phyloP scores from a whole-genome alignment of 163 green algal species.

The Prototheca wickerhamii region DNA sequence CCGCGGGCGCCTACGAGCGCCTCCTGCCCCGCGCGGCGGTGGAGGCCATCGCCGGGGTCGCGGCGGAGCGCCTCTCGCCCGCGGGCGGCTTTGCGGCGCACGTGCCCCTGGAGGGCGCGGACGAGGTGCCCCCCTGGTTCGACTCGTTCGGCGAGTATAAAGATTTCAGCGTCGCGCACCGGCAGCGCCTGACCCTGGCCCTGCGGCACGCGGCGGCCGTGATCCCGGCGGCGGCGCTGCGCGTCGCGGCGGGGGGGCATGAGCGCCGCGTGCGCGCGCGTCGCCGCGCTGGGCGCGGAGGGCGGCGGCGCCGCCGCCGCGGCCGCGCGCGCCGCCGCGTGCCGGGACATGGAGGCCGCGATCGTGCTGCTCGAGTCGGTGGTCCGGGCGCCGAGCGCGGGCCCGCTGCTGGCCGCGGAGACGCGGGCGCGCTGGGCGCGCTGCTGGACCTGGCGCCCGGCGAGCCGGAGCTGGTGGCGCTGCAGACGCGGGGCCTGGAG shows the following conservation, averaged over 20 bases:
- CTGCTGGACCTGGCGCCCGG: slow-evolving; percentile 21
- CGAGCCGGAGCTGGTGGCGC: slow-evolving; percentile 29
- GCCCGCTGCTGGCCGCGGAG: background rate
- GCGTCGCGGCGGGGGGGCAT: slow-evolving; percentile 21
- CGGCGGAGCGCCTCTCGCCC: slow-evolving; percentile 23
- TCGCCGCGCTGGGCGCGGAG: background rate
- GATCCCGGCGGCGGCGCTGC: slow-evolving; percentile 35
- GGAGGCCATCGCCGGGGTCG: slow-evolving; percentile 31
- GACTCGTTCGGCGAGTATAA: slow-evolving; percentile 43
- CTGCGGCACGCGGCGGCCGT: slow-evolving; percentile 28
- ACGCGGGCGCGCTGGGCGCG: background rate
- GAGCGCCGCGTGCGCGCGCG: slow-evolving; percentile 9
- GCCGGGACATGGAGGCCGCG: slow-evolving; percentile 2
- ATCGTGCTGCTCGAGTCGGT: slow-evolving; percentile 2
- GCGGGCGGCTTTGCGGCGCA: slow-evolving; percentile 11
- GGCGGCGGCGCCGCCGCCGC: background rate
- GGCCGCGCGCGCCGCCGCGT: background rate
- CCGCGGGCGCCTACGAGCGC: background rate
- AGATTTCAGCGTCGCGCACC: slow-evolving; percentile 36
- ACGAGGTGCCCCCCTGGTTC: slow-evolving; percentile 37
- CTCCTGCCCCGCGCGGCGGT: slow-evolving; percentile 33
- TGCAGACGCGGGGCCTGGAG: slow-evolving; percentile 47
- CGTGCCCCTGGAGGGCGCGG: slow-evolving; percentile 18
- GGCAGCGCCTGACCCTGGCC: slow-evolving; percentile 25
- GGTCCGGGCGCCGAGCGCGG: slow-evolving; percentile 1